A percentile compares a stretch with the other conserved stretches of the same genome.
Evolutionary conservation across 139 green algal species (phyloP).

Genomic region (Closterium sp.): DNA sequence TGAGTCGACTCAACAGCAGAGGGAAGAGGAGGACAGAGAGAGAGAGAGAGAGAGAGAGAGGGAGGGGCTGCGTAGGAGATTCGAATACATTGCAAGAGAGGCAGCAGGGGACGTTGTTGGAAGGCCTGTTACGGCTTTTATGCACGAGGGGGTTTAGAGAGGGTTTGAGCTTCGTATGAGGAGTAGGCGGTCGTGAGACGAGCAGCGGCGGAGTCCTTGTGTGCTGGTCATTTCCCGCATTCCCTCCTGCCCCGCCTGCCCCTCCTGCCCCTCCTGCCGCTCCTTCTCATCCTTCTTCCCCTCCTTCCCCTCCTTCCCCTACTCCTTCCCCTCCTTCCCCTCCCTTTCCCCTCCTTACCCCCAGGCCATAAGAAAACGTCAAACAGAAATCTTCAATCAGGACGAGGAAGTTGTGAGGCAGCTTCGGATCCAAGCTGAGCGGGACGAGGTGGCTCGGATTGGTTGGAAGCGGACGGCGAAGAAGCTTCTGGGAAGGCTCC

Average conservation of each 20-base stretch:
- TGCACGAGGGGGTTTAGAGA: too few relatives aligned
- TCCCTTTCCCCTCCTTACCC: not conserved
- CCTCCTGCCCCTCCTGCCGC: too few relatives aligned
- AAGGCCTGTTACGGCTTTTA: too few relatives aligned
- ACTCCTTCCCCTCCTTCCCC: not conserved
- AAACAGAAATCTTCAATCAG: not conserved
- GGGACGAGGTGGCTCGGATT: not conserved
- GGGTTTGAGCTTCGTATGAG: too few relatives aligned
- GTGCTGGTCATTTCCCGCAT: too few relatives aligned
- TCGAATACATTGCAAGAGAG: not conserved
- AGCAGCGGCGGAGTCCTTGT: too few relatives aligned
- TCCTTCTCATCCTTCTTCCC: not conserved
- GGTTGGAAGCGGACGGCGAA: not conserved
- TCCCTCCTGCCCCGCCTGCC: too few relatives aligned
- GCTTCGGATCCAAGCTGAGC: not conserved
- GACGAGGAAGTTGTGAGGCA: not conserved
- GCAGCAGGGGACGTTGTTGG: not conserved
- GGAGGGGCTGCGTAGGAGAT: too few relatives aligned
- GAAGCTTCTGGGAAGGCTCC: not conserved
- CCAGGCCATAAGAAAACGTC: not conserved
- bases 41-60: too few relatives aligned
- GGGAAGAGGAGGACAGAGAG: too few relatives aligned
- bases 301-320: not conserved
- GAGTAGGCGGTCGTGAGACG: too few relatives aligned
- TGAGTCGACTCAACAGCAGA: too few relatives aligned